Conservation (phyloP, 345 rosid species). For the Mangifera indica region DNA sequence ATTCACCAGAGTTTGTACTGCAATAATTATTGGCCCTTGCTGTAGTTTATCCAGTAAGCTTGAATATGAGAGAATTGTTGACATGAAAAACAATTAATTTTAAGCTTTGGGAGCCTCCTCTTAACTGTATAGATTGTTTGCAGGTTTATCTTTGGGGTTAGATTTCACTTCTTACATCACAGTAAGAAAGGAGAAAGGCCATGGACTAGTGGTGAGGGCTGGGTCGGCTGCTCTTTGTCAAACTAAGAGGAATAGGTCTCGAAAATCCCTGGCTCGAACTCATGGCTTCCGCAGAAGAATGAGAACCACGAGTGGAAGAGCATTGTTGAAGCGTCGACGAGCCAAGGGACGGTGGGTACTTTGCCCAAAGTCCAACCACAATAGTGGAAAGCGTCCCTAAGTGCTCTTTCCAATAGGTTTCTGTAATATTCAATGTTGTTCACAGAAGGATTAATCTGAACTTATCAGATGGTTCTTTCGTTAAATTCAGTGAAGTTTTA, state of each 20-base stretch:
- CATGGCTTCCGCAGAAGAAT: constrained; percentile 89
- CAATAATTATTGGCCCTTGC: background rate
- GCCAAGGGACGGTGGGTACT: constrained; percentile 90
- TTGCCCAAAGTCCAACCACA: constrained; percentile 85
- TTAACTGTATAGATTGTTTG: constrained; percentile 11
- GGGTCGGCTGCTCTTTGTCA: constrained; percentile 82
- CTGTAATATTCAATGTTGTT: constrained; percentile 14
- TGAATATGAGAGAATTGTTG: background rate
- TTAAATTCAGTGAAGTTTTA: constrained; percentile 4
- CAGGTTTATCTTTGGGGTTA: constrained; percentile 69
- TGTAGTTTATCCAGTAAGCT: background rate
- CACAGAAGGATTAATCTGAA: constrained; percentile 7
- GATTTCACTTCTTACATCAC: constrained; percentile 42
- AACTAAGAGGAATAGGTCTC: constrained; percentile 87
- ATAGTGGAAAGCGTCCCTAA: constrained; percentile 63
- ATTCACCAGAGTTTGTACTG: background rate
- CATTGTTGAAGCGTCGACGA: constrained; percentile 77
- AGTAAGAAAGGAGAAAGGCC: constrained; percentile 36
- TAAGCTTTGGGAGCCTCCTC: constrained; percentile 5
- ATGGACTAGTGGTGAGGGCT: constrained; percentile 81
- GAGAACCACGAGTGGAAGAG: constrained; percentile 91
- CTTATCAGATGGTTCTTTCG: constrained; percentile 8
- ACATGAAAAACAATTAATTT: background rate
- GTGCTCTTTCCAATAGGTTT: background rate
- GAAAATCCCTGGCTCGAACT: constrained; percentile 89